Conservation (phyloP, 805 yeast genomes). For the Saccharomycopsis malanga region DNA sequence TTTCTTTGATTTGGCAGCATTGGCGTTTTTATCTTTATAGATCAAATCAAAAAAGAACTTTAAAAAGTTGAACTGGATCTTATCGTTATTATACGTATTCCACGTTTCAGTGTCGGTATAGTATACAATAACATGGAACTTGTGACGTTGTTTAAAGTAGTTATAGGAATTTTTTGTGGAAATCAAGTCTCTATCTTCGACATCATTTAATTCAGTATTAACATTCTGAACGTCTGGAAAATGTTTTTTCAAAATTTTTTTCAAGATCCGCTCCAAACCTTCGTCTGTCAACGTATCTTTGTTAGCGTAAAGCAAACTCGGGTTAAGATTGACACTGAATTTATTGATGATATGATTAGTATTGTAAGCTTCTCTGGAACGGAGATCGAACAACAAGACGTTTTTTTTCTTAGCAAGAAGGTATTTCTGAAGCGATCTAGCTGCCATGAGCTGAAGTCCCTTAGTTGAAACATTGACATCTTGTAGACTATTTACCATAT, state of each 20-base stretch:
- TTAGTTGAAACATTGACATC: slow-evolving; percentile 1
- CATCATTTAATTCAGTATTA: background rate
- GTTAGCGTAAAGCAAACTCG: slow-evolving; percentile 3
- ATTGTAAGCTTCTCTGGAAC: slow-evolving; percentile 17
- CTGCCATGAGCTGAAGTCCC: slow-evolving; percentile 9
- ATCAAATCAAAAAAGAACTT: slow-evolving; percentile 17
- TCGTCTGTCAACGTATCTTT: slow-evolving; percentile 10
- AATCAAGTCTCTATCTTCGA: slow-evolving; percentile 15
- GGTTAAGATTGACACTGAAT: slow-evolving; percentile 18
- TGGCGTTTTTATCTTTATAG: slow-evolving; percentile 13
- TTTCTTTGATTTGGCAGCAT: slow-evolving; percentile 5
- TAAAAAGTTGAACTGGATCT: slow-evolving; percentile 13
- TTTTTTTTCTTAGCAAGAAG: slow-evolving; percentile 14
- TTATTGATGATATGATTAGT: slow-evolving; percentile 19
- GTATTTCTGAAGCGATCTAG: slow-evolving; percentile 13
- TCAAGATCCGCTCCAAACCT: slow-evolving; percentile 14
- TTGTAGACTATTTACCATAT: background rate
- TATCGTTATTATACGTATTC: slow-evolving; percentile 12
- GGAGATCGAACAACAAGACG: slow-evolving; percentile 16
- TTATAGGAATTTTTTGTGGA: slow-evolving; percentile 18
- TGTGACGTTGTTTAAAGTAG: slow-evolving; percentile 21
- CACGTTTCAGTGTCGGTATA: slow-evolving; percentile 20
- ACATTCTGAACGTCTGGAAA: slow-evolving; percentile 3
- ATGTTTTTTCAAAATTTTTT: slow-evolving; percentile 9
- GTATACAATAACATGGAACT: slow-evolving; percentile 17